Evolutionary conservation across 805 yeast species (phyloP).

Genomic region (Clavispora vitiphila): DNA sequence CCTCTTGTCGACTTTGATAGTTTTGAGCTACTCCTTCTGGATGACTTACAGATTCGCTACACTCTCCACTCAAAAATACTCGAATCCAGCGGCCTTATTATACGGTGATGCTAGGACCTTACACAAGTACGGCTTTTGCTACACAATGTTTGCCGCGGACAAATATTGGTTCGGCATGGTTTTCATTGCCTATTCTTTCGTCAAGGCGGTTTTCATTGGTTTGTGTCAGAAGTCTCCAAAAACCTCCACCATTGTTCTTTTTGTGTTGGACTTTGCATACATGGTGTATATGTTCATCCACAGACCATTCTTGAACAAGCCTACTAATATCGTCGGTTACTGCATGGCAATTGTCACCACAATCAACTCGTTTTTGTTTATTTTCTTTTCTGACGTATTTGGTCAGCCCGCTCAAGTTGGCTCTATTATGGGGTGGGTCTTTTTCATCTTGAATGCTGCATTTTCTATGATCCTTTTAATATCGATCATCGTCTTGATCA

Average conservation of each 20-base stretch:
- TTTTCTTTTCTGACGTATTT: slow-evolving; percentile 81
- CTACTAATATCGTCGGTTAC: slow-evolving; percentile 75
- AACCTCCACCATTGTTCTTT: slow-evolving; percentile 72
- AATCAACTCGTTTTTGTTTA: slow-evolving; percentile 75
- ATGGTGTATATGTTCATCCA: slow-evolving; percentile 56
- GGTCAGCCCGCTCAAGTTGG: slow-evolving; percentile 74
- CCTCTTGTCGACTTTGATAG: slow-evolving; percentile 53
- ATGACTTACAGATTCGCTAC: slow-evolving; percentile 62
- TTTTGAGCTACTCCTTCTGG: slow-evolving; percentile 61
- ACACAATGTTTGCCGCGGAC: slow-evolving; percentile 80
- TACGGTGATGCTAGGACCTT: slow-evolving; percentile 73
- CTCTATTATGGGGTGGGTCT: slow-evolving; percentile 88
- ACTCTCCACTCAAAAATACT: slow-evolving; percentile 51
- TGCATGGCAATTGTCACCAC: slow-evolving; percentile 67
- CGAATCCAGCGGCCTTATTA: slow-evolving; percentile 82
- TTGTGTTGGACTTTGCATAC: slow-evolving; percentile 70
- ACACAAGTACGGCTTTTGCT: slow-evolving; percentile 80
- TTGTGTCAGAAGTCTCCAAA: slow-evolving; percentile 79
- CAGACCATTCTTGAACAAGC: slow-evolving; percentile 75
- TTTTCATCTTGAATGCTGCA: slow-evolving; percentile 85
- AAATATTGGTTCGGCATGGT: slow-evolving; percentile 82
- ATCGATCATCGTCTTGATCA: slow-evolving; percentile 61
- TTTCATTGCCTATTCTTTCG: slow-evolving; percentile 51
- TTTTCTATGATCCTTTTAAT: slow-evolving; percentile 72
- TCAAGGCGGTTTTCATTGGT: slow-evolving; percentile 70